Percentiles rank a stretch among this genome's conserved stretches.
Conservation (phyloP, 2,329 filamentous ascomycete genomes). For the Lasiodiplodia theobromae region DNA sequence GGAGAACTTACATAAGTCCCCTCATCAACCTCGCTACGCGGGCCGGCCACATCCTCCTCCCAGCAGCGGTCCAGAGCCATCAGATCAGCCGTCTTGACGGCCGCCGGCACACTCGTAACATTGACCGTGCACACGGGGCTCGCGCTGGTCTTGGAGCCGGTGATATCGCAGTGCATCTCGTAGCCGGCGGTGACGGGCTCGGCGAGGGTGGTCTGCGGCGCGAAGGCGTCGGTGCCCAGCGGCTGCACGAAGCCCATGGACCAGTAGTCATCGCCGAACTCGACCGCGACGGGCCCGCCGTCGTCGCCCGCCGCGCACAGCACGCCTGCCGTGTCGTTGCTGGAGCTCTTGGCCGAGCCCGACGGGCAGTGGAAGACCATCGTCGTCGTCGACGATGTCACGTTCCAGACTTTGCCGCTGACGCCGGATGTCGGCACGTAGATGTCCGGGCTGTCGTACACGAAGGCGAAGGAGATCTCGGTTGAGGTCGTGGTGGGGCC, state of each 20-base stretch:
- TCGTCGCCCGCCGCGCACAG: not conserved
- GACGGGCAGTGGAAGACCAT: slow-evolving; percentile 3
- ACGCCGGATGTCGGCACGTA: not conserved
- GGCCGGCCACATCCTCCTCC: not conserved
- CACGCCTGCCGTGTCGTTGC: not conserved
- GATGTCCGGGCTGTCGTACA: not conserved
- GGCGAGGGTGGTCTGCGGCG: slow-evolving; percentile 5
- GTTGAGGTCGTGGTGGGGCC: not conserved
- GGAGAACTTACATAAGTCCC: not conserved
- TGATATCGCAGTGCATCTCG: not conserved
- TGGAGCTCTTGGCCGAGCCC: not conserved
- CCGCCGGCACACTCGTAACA: not conserved
- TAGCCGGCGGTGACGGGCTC: not conserved
- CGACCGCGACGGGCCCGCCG: not conserved
- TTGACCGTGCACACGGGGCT: not conserved
- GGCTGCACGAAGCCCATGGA: not conserved
- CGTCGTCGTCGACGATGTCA: not conserved
- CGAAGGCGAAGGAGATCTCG: slow-evolving; percentile 1
- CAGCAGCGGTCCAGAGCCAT: not conserved
- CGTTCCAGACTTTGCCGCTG: not conserved
- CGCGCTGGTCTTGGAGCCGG: not conserved
- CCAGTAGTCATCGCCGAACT: not conserved
- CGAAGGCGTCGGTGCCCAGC: not conserved
- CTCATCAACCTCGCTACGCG: not conserved
- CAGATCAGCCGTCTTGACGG: not conserved